Conservation (phyloP, 805 yeast genomes). For the Saccharomycopsis sp. region DNA sequence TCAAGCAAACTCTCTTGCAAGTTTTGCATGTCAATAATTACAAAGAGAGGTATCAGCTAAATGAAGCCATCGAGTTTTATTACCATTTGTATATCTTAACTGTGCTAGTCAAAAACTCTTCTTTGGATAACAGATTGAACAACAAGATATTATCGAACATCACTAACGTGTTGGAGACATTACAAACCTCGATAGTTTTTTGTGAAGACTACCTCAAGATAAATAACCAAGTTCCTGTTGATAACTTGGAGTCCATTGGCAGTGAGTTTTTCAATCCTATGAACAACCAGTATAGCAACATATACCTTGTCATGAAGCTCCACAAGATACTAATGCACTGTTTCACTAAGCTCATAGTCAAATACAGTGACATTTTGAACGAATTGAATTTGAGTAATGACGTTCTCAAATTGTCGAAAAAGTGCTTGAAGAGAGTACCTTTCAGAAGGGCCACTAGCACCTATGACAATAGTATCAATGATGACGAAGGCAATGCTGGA, state of each 20-base stretch:
- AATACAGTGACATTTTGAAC: conserved; percentile 12
- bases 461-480: background rate
- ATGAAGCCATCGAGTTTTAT: conserved; percentile 13
- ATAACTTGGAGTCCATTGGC: background rate
- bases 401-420: conserved; percentile 14
- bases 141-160: conserved; percentile 14
- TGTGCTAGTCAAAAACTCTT: conserved; percentile 10
- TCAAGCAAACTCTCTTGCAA: background rate
- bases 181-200: conserved; percentile 14
- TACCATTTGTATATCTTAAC: conserved; percentile 12
- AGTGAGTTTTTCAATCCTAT: conserved; percentile 3
- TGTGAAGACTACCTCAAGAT: conserved; percentile 14
- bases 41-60: conserved; percentile 6
- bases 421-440: background rate
- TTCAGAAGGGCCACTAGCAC: background rate
- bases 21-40: conserved; percentile 9
- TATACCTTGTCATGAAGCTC: conserved; percentile 11
- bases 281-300: conserved; percentile 12
- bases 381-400: conserved; percentile 17
- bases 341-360: conserved; percentile 7
- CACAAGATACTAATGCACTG: conserved; percentile 5
- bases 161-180: conserved; percentile 4
- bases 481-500: background rate
- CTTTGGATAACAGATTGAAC: conserved; percentile 7
- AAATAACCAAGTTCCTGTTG: background rate